A percentile compares a stretch with the other conserved stretches of the same genome.
These are phyloP conservation scores for Wickerhamomyces chambardii DNA, from an alignment of 805 yeast species.

Conservation along the genomic window DNA sequence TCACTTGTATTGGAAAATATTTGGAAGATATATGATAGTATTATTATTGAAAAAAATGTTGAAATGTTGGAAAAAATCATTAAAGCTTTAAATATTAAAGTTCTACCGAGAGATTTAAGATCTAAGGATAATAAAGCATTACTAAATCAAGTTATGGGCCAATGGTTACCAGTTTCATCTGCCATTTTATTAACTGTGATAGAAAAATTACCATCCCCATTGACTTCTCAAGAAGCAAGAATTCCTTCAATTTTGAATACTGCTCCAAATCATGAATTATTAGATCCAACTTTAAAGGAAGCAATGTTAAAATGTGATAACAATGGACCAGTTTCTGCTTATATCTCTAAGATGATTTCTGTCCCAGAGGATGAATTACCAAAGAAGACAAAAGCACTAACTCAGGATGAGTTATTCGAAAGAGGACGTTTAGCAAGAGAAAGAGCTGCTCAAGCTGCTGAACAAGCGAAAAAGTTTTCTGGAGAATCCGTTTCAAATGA, in stretches of 20 bases:
- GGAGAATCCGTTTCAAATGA: conserved; percentile 13
- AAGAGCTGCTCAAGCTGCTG: conserved; percentile 62
- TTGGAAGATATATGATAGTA: conserved; percentile 82
- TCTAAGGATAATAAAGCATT: conserved; percentile 68
- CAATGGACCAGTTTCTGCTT: conserved; percentile 62
- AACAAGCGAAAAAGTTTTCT: conserved; percentile 26
- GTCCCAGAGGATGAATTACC: conserved; percentile 81
- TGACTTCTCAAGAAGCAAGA: conserved; percentile 62
- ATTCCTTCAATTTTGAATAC: conserved; percentile 57
- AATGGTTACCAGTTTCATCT: conserved; percentile 91
- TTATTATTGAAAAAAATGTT: conserved; percentile 52
- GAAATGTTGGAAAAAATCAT: conserved; percentile 73
- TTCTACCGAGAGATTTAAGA: conserved; percentile 67
- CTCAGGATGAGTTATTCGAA: conserved; percentile 52
- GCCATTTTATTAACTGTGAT: conserved; percentile 80
- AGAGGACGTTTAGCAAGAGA: conserved; percentile 57
- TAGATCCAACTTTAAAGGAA: conserved; percentile 38
- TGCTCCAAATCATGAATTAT: conserved; percentile 38
- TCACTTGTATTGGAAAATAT: conserved; percentile 80
- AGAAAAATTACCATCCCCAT: conserved; percentile 80
- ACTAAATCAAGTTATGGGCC: conserved; percentile 64
- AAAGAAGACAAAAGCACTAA: conserved; percentile 29
- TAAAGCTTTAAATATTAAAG: conserved; percentile 54
- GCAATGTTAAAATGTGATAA: conserved; percentile 63
- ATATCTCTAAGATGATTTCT: conserved; percentile 83